Evolutionary conservation across 208 protist genomes (phyloP), one percentile per base, ranked within the genome.

Genomic region (Phytomonas sp.): DNA sequence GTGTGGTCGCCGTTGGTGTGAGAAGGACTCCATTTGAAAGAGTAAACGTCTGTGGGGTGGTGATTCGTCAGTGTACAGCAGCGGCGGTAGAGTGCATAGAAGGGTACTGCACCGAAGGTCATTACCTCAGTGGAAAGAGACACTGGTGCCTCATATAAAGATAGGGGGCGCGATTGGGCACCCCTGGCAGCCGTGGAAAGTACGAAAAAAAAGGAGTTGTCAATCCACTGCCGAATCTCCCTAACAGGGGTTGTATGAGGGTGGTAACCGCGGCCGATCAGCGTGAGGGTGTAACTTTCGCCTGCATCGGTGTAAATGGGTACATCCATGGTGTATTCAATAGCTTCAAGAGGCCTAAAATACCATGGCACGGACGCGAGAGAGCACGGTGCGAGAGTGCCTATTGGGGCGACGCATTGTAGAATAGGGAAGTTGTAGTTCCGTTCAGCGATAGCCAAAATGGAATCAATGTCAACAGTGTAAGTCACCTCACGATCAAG

Each of bases 371-470:
- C 73, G 40, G 79, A 72, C 28, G 78, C 79, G 0, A 75, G 73
- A 37, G 65, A 70, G 65, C 72, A 79, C n/a, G 88, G 79, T 33
- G 79, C 60, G 59, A 97, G 79, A 29, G 71, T 53, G 43, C 94
- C 94, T 4, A 66, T 46, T n/a, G 92, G 90, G 78, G 94, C 92
- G 20, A 88, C 72, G 77, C 92, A 97, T 76, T 92, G 83, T 60
- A 97, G 81, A 9, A 97, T 77, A 23, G 90, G 88, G 69, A 97
- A 95, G 56, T 81, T 84, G 80, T 87, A 94, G 75, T 92, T 82
- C 20, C 67, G 66, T 51, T 87, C 70, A 17, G 82, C 53, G 62
- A 95, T 74, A 6, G 68, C 70, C 61, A 76, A 69, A 29, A 91
- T 70, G 31, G 85, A 70, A 36, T 73, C 72, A 23, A 83, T 68